A percentile compares a stretch with the other conserved stretches of the same genome.
phyloP scores from a whole-genome alignment of 306 rosid genomes.

The Senna tora region DNA sequence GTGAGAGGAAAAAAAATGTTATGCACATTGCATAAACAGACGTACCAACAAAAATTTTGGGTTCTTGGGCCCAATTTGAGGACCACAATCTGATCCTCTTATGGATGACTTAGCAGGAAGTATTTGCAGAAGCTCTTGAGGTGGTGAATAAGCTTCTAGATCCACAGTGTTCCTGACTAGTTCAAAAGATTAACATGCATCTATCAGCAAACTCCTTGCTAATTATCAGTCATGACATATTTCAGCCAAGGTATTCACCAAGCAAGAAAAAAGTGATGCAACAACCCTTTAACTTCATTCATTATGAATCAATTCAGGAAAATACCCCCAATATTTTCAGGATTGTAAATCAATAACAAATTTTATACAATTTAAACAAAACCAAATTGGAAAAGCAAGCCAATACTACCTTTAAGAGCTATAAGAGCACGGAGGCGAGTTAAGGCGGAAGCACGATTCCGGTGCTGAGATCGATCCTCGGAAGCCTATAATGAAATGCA shows the following conservation, averaged over 20 bases:
- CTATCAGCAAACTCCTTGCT: slow-evolving; percentile 36
- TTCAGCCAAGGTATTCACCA: no score
- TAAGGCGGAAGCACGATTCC: slow-evolving; percentile 83
- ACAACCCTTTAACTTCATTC: no score
- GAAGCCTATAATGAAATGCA: slow-evolving; percentile 56
- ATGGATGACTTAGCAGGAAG: slow-evolving; percentile 80
- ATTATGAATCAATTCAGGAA: background rate
- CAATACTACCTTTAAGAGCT: slow-evolving; percentile 67
- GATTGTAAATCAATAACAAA: background rate
- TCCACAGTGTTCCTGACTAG: slow-evolving; percentile 72
- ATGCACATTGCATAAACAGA: background rate
- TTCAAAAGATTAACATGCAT: slow-evolving; percentile 37
- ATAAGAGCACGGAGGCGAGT: slow-evolving; percentile 78
- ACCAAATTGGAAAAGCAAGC: background rate
- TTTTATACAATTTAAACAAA: background rate
- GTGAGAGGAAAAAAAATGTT: slow-evolving; percentile 10
- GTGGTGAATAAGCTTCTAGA: slow-evolving; percentile 71
- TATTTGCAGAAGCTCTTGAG: slow-evolving; percentile 80
- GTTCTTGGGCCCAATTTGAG: slow-evolving; percentile 90
- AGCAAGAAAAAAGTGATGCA: no score
- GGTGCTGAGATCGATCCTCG: slow-evolving; percentile 95
- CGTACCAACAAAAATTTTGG: slow-evolving; percentile 66
- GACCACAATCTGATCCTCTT: slow-evolving; percentile 74
- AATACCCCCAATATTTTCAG: background rate
- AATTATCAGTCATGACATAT: background rate